Conservation (phyloP, 305 asterid species). For the Solanum hybrid region DNA sequence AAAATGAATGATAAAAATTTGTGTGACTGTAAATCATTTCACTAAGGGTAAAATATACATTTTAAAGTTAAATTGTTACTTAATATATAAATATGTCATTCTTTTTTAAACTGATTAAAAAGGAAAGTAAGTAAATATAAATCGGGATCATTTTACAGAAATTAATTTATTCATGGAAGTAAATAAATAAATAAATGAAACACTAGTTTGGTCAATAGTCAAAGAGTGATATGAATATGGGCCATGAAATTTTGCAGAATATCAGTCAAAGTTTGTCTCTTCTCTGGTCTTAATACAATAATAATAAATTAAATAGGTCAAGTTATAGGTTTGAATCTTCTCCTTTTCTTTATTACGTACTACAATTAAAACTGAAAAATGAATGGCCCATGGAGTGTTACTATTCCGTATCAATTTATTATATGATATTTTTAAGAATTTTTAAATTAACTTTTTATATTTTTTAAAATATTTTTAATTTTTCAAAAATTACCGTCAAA, state of each 20-base stretch:
- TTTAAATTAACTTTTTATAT: neutral
- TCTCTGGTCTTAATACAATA: neutral
- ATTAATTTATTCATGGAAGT: neutral
- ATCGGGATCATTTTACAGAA: neutral
- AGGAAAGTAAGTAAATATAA: too few species aligned
- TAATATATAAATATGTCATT: too few species aligned
- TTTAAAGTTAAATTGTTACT: too few species aligned
- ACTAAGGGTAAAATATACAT: too few species aligned
- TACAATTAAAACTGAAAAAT: neutral
- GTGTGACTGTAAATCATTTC: too few species aligned
- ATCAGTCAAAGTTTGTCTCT: neutral
- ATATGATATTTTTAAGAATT: too few species aligned
- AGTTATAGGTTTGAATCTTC: neutral
- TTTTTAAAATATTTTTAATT: neutral
- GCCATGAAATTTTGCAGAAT: neutral
- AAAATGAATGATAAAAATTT: too few species aligned
- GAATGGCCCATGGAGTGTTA: neutral
- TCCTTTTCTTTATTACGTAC: neutral
- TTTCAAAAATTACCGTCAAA: too few species aligned
- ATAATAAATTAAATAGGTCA: neutral
- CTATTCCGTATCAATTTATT: neutral
- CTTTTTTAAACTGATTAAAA: too few species aligned
- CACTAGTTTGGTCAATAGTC: constrained; percentile 1
- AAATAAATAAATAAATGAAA: neutral
- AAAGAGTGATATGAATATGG: neutral